Evolutionary conservation across 257 asterid species (phyloP).

Genomic region (Paraleonurus japonicus): DNA sequence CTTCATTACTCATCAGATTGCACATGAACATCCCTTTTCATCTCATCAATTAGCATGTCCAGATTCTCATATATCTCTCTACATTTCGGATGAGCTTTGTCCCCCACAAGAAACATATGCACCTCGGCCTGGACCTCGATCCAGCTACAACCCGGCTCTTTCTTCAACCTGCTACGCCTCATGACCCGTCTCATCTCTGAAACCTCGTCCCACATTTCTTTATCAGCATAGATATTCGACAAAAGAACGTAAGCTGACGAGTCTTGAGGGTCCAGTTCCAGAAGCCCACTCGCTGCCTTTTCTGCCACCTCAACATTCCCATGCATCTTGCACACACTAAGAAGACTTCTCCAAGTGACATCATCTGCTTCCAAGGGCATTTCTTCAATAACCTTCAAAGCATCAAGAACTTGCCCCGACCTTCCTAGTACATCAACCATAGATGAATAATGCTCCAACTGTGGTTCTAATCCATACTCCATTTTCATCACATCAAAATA

Average conservation of each 20-base stretch:
- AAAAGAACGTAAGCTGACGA: conserved; percentile 74
- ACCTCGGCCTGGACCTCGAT: conserved; percentile 77
- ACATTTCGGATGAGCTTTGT: conserved; percentile 82
- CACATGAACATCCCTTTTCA: conserved; percentile 41
- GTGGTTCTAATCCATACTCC: conserved; percentile 60
- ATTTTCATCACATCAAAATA: conserved; percentile 62
- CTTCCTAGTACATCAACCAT: conserved; percentile 87
- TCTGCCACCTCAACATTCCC: conserved; percentile 85
- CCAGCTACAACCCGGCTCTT: conserved; percentile 97
- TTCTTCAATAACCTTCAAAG: conserved; percentile 66
- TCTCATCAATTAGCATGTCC: conserved; percentile 50
- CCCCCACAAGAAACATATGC: conserved; percentile 82
- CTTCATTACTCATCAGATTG: conserved; percentile 17
- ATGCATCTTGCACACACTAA: conserved; percentile 73
- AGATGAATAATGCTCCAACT: conserved; percentile 80
- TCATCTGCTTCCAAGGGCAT: conserved; percentile 86
- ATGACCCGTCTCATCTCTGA: conserved; percentile 64
- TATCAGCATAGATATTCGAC: conserved; percentile 76
- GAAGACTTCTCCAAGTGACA: conserved; percentile 85
- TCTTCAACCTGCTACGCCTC: conserved; percentile 61
- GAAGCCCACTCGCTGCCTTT: conserved; percentile 60
- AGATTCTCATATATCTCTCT: conserved; percentile 54
- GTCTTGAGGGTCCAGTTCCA: conserved; percentile 71
- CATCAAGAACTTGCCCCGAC: conserved; percentile 52
- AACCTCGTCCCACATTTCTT: conserved; percentile 82